These are phyloP conservation scores for Sophora flavescens DNA, from an alignment of 306 rosid species.

Conservation along the genomic window DNA sequence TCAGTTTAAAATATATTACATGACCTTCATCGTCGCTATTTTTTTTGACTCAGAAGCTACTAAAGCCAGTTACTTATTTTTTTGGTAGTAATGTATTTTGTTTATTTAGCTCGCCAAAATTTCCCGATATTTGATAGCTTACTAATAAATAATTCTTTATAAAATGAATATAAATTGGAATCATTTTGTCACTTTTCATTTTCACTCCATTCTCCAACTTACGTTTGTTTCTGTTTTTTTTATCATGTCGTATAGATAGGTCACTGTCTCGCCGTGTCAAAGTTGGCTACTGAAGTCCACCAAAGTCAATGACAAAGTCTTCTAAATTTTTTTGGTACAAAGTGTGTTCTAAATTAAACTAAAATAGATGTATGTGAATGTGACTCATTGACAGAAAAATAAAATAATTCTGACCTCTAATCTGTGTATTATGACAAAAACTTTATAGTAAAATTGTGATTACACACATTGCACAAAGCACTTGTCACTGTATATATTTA, in stretches of 20 bases:
- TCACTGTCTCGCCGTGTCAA: slow-evolving; percentile 46
- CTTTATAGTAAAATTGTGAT: slow-evolving; percentile 18
- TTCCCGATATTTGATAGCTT: too few relatives aligned
- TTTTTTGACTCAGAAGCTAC: too few relatives aligned
- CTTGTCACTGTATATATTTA: not conserved
- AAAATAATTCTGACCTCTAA: not conserved
- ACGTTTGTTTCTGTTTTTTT: too few relatives aligned
- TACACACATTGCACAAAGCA: not conserved
- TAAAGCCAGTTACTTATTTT: too few relatives aligned
- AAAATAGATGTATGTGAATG: not conserved
- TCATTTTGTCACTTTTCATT: not conserved
- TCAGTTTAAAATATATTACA: too few relatives aligned
- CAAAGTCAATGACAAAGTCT: slow-evolving; percentile 34
- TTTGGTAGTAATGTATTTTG: too few relatives aligned
- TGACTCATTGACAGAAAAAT: not conserved
- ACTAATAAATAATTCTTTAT: too few relatives aligned
- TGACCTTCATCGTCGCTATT: too few relatives aligned
- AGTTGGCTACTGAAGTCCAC: slow-evolving; percentile 45
- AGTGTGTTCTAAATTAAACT: not conserved
- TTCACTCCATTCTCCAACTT: slow-evolving; percentile 12
- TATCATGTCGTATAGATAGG: not conserved
- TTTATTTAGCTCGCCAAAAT: too few relatives aligned
- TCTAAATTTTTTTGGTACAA: not conserved
- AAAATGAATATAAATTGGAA: not conserved
- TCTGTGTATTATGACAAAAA: not conserved